These are phyloP conservation scores for Ophiorrhiza pumila DNA, from an alignment of 257 asterid genomes.

Conservation along the genomic window DNA sequence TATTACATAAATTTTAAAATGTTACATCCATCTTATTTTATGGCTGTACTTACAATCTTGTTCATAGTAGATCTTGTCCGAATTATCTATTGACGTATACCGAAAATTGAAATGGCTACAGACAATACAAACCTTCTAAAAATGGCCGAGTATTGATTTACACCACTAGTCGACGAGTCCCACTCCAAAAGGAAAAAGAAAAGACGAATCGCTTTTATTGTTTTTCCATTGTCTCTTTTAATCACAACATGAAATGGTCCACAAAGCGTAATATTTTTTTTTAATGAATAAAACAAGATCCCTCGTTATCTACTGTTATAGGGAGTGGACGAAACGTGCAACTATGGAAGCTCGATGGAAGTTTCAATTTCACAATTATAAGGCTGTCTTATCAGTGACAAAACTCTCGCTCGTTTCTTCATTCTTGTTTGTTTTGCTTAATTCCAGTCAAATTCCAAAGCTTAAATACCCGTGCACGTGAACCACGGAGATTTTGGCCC, in stretches of 20 bases:
- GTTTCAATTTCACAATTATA: background rate
- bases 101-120: no score
- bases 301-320: constrained; percentile 4
- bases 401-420: background rate
- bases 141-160: no score
- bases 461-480: constrained; percentile 19
- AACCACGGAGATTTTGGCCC: constrained; percentile 1
- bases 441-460: constrained; percentile 16
- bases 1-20: no score
- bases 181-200: background rate
- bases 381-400: constrained; percentile 3
- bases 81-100: no score
- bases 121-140: no score
- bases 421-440: no score
- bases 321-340: constrained; percentile 21
- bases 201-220: background rate
- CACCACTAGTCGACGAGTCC: constrained; percentile 5
- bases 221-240: constrained; percentile 4
- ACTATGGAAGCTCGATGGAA: constrained; percentile 11
- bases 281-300: background rate
- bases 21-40: no score
- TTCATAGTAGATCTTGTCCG: no score
- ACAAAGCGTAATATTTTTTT: background rate
- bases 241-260: constrained; percentile 14
- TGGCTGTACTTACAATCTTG: no score